A percentile compares a stretch with the other conserved stretches of the same genome.
Conservation (phyloP, 495 filamentous ascomycete genomes). For the Penicillium lagena region DNA sequence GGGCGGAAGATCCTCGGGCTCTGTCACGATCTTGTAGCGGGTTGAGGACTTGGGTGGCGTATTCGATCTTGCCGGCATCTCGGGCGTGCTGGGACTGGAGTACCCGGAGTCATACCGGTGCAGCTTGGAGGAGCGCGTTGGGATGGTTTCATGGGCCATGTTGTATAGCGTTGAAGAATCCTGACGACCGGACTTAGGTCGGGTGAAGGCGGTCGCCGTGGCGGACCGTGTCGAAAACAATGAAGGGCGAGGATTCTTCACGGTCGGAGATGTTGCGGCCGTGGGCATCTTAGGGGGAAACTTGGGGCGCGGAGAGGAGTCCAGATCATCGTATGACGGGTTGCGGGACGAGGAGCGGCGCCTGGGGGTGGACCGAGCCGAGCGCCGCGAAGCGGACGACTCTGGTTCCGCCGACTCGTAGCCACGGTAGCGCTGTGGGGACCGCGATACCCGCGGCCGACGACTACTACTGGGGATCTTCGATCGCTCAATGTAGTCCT, state of each 20-base stretch:
- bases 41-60: slow-evolving; percentile 21
- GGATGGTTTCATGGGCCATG: slow-evolving; percentile 16
- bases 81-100: slow-evolving; percentile 38
- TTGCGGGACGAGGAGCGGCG: slow-evolving; percentile 25
- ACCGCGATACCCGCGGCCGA: slow-evolving; percentile 21
- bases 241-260: slow-evolving; percentile 20
- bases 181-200: slow-evolving; percentile 18
- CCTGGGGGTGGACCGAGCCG: slow-evolving; percentile 23
- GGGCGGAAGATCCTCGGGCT: slow-evolving; percentile 22
- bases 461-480: slow-evolving; percentile 18
- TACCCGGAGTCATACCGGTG: slow-evolving; percentile 41
- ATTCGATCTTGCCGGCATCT: slow-evolving; percentile 10
- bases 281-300: slow-evolving; percentile 27
- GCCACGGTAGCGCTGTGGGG: slow-evolving; percentile 24
- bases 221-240: slow-evolving; percentile 25
- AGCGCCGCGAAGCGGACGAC: slow-evolving; percentile 15
- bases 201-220: slow-evolving; percentile 19
- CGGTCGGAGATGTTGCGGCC: slow-evolving; percentile 17
- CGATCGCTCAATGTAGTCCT: slow-evolving; percentile 35
- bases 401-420: slow-evolving; percentile 34
- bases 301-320: slow-evolving; percentile 16
- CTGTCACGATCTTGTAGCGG: slow-evolving; percentile 26
- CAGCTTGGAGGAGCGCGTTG: slow-evolving; percentile 28
- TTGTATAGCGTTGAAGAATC: slow-evolving; percentile 11
- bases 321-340: slow-evolving; percentile 29